A percentile compares a stretch with the other conserved stretches of the same genome.
Conservation (phyloP, 139 green algal genomes). For the Chlamydomonas eustigma region DNA sequence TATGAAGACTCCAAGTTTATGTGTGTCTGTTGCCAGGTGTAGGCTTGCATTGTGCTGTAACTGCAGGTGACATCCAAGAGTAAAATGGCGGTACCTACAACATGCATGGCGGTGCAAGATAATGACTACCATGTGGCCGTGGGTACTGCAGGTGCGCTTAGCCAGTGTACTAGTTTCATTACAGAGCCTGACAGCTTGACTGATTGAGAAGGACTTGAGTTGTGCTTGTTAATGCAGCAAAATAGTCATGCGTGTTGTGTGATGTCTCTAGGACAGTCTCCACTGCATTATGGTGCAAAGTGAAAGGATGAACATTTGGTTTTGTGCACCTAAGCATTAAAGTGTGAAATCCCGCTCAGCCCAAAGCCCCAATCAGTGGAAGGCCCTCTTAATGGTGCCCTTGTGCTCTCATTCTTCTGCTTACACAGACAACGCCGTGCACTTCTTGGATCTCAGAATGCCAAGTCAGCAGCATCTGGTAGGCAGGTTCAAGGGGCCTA, state of each 20-base stretch:
- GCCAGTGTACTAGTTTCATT: neutral
- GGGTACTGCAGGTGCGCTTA: neutral
- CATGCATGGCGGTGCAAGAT: neutral
- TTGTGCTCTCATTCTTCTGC: neutral
- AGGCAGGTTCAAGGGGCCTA: neutral
- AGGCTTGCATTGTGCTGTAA: no score
- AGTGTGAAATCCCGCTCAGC: no score
- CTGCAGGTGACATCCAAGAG: neutral
- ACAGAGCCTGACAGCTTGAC: neutral
- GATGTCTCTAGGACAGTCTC: neutral
- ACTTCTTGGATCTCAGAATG: neutral
- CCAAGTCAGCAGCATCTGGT: neutral
- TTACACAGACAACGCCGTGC: neutral
- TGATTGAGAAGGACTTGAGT: neutral
- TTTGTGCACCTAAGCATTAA: no score
- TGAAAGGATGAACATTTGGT: no score
- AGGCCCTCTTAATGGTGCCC: no score
- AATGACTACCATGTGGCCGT: neutral
- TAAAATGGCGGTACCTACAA: neutral
- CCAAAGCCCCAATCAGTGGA: no score
- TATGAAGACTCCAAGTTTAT: no score
- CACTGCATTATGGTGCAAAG: neutral
- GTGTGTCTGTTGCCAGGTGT: no score
- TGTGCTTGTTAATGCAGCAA: neutral
- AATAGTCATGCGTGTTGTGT: neutral